Percentiles rank a stretch among this genome's conserved stretches.
These are phyloP conservation scores for Astrothelium macrocarpum DNA, from an alignment of 495 filamentous ascomycete genomes.

Conservation along the genomic window DNA sequence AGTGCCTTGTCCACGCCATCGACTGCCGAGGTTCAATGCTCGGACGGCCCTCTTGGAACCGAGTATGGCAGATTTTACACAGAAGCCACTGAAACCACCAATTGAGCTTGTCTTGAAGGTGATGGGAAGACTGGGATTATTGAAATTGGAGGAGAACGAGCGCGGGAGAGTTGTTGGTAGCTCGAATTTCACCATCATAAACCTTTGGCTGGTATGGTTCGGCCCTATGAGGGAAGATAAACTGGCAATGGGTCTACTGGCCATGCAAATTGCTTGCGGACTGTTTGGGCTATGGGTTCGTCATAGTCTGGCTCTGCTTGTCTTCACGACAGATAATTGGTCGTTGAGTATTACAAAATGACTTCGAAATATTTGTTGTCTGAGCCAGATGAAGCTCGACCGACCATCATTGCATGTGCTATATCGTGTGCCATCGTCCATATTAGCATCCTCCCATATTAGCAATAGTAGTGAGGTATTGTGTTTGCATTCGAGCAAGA, in stretches of 20 bases:
- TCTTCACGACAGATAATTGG: conserved; percentile 79
- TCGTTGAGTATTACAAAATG: not conserved
- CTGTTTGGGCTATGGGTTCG: conserved; percentile 74
- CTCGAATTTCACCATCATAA: conserved; percentile 85
- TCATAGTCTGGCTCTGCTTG: conserved; percentile 70
- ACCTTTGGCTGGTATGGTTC: conserved; percentile 93
- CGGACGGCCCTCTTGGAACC: conserved; percentile 75
- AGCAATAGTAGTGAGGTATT: too few relatives aligned
- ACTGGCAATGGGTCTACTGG: conserved; percentile 64
- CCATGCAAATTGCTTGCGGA: conserved; percentile 62
- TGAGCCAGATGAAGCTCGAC: not conserved
- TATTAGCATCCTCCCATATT: not conserved
- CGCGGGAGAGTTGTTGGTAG: conserved; percentile 66
- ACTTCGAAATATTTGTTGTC: not conserved
- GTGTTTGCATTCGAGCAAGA: not conserved
- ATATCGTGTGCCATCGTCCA: too few relatives aligned
- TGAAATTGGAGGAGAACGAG: conserved; percentile 54
- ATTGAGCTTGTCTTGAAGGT: conserved; percentile 52
- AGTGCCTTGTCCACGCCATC: conserved; percentile 85
- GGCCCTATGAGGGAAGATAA: conserved; percentile 84
- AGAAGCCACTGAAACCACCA: conserved; percentile 53
- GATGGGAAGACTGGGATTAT: conserved; percentile 53
- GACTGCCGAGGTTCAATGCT: conserved; percentile 78
- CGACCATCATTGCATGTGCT: not conserved
- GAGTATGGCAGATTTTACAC: conserved; percentile 68